phyloP scores from a whole-genome alignment of 2,329 filamentous ascomycete species.

The Ilyonectria robusta region DNA sequence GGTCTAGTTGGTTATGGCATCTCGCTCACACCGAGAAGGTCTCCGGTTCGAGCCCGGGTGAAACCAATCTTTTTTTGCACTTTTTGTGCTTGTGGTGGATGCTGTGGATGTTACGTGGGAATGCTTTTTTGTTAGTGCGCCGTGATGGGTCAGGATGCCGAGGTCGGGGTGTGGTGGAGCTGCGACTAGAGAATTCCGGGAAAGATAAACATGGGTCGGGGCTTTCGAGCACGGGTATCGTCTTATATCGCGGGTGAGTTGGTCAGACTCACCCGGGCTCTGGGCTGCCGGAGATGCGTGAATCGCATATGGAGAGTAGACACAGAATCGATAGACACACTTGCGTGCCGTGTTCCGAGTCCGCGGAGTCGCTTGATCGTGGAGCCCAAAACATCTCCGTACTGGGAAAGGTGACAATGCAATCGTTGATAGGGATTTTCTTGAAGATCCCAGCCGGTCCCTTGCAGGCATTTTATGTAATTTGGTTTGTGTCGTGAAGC shows the following conservation, averaged over 20 bases:
- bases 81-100: constrained; percentile 9
- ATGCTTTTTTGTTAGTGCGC: neutral
- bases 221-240: constrained; percentile 1
- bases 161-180: neutral
- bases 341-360: constrained; percentile 6
- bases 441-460: neutral
- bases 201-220: neutral
- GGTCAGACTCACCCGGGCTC: neutral
- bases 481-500: neutral
- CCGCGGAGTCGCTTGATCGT: constrained; percentile 5
- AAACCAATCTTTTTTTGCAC: constrained; percentile 22
- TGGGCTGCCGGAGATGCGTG: constrained; percentile 27
- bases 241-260: neutral
- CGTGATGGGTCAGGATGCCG: neutral
- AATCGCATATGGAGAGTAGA: constrained; percentile 5
- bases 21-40: constrained; percentile 33
- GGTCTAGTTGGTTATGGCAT: constrained; percentile 31
- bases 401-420: neutral
- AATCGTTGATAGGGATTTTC: constrained; percentile 4
- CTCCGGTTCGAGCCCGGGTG: constrained; percentile 33
- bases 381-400: neutral
- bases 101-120: neutral
- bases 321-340: neutral
- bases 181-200: neutral
- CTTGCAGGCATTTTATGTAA: constrained; percentile 4